Conservation (phyloP, 345 rosid genomes). For the Eucalyptus cloeziana region DNA sequence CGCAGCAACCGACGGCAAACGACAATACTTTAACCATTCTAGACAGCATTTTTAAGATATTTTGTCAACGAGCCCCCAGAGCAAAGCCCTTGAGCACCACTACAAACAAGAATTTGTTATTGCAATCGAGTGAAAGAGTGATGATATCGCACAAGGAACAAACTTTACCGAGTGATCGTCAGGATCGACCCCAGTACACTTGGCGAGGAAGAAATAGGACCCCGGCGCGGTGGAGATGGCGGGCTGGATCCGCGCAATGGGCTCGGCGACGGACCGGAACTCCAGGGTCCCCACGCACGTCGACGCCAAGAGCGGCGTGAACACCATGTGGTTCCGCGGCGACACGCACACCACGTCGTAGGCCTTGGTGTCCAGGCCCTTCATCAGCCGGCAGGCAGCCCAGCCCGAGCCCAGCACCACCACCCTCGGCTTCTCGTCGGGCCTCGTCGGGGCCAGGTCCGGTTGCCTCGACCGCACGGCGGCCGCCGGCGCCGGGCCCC, state of each 20-base stretch:
- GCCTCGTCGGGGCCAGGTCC: slow-evolving; percentile 49
- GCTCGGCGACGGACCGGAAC: slow-evolving; percentile 90
- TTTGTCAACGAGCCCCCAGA: not conserved
- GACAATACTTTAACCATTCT: not conserved
- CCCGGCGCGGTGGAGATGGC: slow-evolving; percentile 71
- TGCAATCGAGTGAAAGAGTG: not conserved
- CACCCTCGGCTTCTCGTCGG: slow-evolving; percentile 63
- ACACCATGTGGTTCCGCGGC: slow-evolving; percentile 86
- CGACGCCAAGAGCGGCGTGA: slow-evolving; percentile 85
- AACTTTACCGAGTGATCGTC: slow-evolving; percentile 35
- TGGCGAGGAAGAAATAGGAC: slow-evolving; percentile 66
- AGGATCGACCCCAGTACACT: slow-evolving; percentile 50
- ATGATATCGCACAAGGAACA: not conserved
- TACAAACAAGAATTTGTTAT: not conserved
- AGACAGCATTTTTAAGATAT: not conserved
- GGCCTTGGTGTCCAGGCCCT: slow-evolving; percentile 51
- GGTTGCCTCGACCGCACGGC: not conserved
- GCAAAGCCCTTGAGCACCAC: not conserved
- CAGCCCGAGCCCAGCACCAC: slow-evolving; percentile 90
- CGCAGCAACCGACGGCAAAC: not conserved
- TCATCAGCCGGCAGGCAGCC: slow-evolving; percentile 90
- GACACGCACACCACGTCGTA: slow-evolving; percentile 89
- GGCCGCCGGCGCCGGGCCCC: not conserved
- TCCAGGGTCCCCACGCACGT: slow-evolving; percentile 97
- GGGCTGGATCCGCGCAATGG: slow-evolving; percentile 75